Evolutionary conservation across 495 filamentous ascomycete genomes (phyloP).

Genomic region (Aspergillus saccharolyticus): DNA sequence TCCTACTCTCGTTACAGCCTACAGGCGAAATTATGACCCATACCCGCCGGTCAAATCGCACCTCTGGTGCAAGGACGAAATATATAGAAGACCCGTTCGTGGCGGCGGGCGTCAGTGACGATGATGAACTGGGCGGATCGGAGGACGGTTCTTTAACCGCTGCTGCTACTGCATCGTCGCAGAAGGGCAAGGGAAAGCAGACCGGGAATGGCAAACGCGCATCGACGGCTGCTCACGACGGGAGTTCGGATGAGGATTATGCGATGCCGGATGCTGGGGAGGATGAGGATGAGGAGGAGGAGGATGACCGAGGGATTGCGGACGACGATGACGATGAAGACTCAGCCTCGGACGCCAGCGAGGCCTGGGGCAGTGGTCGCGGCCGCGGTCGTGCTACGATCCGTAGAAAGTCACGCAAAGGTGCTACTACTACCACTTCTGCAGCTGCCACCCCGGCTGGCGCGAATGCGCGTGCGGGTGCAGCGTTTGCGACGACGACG

Average conservation of each 20-base stretch:
- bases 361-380: constrained; percentile 3
- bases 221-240: constrained; percentile 2
- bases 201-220: constrained; percentile 9
- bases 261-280: constrained; percentile 15
- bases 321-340: constrained; percentile 13
- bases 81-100: constrained; percentile 37
- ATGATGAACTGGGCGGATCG: constrained; percentile 10
- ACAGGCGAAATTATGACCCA: constrained; percentile 25
- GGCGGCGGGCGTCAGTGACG: constrained; percentile 30
- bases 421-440: background rate
- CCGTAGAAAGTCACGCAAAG: background rate
- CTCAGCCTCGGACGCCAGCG: constrained; percentile 9
- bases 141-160: background rate
- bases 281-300: constrained; percentile 17
- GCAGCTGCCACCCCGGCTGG: constrained; percentile 4
- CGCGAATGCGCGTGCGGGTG: too few relatives aligned
- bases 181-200: constrained; percentile 10
- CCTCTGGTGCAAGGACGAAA: constrained; percentile 25
- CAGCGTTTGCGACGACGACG: too few relatives aligned
- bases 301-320: constrained; percentile 9
- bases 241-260: constrained; percentile 27
- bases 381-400: background rate
- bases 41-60: constrained; percentile 36
- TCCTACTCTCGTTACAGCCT: background rate
- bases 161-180: background rate